These are phyloP conservation scores for Apiospora arundinis DNA, from an alignment of 2,329 filamentous ascomycete species.

Conservation along the genomic window DNA sequence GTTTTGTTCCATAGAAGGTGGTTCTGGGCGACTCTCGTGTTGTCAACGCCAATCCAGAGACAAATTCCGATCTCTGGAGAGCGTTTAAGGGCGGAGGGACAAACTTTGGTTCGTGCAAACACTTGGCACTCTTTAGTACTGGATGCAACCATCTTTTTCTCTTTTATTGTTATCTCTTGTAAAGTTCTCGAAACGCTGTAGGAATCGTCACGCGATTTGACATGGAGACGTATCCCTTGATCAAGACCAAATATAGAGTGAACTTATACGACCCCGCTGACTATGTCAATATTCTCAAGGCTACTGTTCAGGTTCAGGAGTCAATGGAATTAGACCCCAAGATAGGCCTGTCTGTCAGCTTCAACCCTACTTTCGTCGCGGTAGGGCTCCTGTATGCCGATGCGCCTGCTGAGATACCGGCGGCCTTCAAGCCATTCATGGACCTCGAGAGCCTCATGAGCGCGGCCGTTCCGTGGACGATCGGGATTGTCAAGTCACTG, in stretches of 20 bases:
- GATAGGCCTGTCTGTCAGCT: constrained; percentile 27
- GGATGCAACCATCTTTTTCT: no score
- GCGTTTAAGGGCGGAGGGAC: constrained; percentile 31
- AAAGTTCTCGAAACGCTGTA: constrained; percentile 5
- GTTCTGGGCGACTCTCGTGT: constrained; percentile 30
- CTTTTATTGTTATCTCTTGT: neutral
- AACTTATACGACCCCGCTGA: constrained; percentile 28
- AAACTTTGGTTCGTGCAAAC: constrained; percentile 30
- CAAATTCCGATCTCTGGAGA: constrained; percentile 27
- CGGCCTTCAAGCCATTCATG: constrained; percentile 28
- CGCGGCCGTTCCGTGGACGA: neutral
- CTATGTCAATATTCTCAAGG: constrained; percentile 26
- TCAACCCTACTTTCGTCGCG: constrained; percentile 22
- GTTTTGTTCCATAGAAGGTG: neutral
- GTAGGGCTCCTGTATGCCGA: constrained; percentile 31
- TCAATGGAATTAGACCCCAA: constrained; percentile 31
- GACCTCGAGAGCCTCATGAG: constrained; percentile 26
- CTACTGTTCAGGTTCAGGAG: constrained; percentile 26
- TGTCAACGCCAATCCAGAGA: constrained; percentile 27
- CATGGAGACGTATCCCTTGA: constrained; percentile 27
- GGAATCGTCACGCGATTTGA: constrained; percentile 32
- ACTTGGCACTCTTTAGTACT: no score
- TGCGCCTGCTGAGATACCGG: neutral
- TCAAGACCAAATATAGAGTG: constrained; percentile 29
- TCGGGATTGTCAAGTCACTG: neutral